Evolutionary conservation across 306 rosid species (phyloP).

Genomic region (Malus sieversii): DNA sequence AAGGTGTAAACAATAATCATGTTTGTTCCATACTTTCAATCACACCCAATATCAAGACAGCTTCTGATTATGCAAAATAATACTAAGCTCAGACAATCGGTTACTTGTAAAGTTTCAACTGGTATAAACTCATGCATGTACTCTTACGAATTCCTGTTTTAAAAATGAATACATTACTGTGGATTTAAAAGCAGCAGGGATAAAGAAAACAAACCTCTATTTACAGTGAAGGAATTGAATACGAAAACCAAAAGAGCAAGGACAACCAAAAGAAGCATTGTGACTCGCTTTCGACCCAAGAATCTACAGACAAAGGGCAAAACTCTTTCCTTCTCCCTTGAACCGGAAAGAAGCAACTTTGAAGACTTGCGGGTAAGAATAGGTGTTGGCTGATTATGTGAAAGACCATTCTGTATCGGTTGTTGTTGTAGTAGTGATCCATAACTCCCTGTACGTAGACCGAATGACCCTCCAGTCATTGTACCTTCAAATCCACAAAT

Average conservation of each 20-base stretch:
- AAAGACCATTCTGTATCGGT: constrained; percentile 44
- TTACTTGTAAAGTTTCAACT: not conserved
- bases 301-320: constrained; percentile 44
- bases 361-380: constrained; percentile 59
- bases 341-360: constrained; percentile 49
- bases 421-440: constrained; percentile 58
- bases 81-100: not conserved
- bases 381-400: constrained; percentile 23
- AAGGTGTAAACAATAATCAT: not conserved
- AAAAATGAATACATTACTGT: not conserved
- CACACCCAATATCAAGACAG: not conserved
- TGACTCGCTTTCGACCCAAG: constrained; percentile 61
- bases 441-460: constrained; percentile 70
- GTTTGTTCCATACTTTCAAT: not conserved
- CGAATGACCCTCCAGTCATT: constrained; percentile 92
- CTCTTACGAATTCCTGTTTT: not conserved
- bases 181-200: not conserved
- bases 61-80: not conserved
- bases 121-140: not conserved
- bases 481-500: constrained; percentile 38
- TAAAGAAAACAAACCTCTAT: constrained; percentile 47
- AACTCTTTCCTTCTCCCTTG: constrained; percentile 77
- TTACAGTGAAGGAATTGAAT: constrained; percentile 54
- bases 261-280: constrained; percentile 69
- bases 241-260: constrained; percentile 65